A percentile compares a stretch with the other conserved stretches of the same genome.
These are phyloP conservation scores for Leishmania tropica DNA, from an alignment of 208 protist genomes.

Conservation along the genomic window DNA sequence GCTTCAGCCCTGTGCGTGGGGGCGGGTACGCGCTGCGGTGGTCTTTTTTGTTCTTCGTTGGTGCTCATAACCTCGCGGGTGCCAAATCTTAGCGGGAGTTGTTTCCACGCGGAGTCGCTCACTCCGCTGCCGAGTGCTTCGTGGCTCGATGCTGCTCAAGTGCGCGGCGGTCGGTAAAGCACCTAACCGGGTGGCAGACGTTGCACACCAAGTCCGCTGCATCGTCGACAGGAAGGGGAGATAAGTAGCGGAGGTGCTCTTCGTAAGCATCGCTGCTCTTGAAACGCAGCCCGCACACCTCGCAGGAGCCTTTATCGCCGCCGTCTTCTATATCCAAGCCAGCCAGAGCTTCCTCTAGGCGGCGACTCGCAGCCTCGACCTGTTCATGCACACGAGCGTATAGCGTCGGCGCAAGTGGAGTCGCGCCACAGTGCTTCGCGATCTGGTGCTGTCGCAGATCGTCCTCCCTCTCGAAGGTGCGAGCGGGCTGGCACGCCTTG, in stretches of 20 bases:
- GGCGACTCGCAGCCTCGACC: background rate
- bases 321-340: background rate
- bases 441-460: slow-evolving; percentile 32
- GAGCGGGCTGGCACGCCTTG: slow-evolving; percentile 17
- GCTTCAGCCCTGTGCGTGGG: too few relatives aligned
- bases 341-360: background rate
- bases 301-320: slow-evolving; percentile 17
- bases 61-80: background rate
- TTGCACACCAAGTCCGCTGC: slow-evolving; percentile 18
- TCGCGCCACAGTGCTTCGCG: slow-evolving; percentile 27
- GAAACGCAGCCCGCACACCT: slow-evolving; percentile 40
- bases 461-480: slow-evolving; percentile 28
- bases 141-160: slow-evolving; percentile 37
- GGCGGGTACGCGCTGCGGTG: too few relatives aligned
- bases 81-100: too few relatives aligned
- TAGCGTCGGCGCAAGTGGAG: slow-evolving; percentile 23
- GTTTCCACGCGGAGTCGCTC: background rate
- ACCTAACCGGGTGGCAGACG: slow-evolving; percentile 18
- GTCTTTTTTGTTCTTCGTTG: too few relatives aligned
- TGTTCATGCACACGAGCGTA: slow-evolving; percentile 41
- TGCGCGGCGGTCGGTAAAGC: slow-evolving; percentile 38
- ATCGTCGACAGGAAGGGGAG: slow-evolving; percentile 26
- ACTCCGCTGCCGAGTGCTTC: slow-evolving; percentile 14
- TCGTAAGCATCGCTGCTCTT: slow-evolving; percentile 26
- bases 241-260: slow-evolving; percentile 46